Conservation (phyloP, 805 yeast genomes). For the Starmerella sirachaensis region DNA sequence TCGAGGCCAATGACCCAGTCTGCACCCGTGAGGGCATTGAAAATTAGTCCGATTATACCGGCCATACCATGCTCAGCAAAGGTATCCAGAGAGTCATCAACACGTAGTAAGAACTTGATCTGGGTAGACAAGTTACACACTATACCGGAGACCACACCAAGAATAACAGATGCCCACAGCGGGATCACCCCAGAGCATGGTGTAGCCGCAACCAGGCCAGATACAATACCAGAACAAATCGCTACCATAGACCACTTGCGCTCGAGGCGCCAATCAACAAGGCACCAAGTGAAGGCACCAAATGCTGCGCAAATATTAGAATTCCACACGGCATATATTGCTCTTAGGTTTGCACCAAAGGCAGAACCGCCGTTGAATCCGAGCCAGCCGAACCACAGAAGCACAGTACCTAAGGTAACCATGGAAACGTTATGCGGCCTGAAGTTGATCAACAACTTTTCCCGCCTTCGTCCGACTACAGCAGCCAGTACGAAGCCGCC, state of each 20-base stretch:
- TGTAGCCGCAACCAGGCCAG: conserved; percentile 94
- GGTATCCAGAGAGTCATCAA: conserved; percentile 89
- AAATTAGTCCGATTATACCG: conserved; percentile 79
- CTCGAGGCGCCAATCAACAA: conserved; percentile 78
- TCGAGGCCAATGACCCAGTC: conserved; percentile 84
- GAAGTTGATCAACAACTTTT: conserved; percentile 62
- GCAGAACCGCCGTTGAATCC: conserved; percentile 91
- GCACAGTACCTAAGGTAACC: conserved; percentile 74
- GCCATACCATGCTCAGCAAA: conserved; percentile 99
- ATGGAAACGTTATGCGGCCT: conserved; percentile 92
- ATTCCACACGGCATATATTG: conserved; percentile 83
- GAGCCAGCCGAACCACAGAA: conserved; percentile 93
- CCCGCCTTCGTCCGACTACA: conserved; percentile 60
- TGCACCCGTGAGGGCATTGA: conserved; percentile 80
- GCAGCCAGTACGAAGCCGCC: conserved; percentile 59
- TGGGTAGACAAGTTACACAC: conserved; percentile 86
- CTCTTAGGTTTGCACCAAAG: conserved; percentile 65
- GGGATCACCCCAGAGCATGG: conserved; percentile 90
- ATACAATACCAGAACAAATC: conserved; percentile 85
- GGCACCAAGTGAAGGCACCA: conserved; percentile 86
- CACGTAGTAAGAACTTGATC: conserved; percentile 62
- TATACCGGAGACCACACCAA: conserved; percentile 70
- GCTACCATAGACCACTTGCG: conserved; percentile 92
- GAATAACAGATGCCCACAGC: conserved; percentile 75
- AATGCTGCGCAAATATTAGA: conserved; percentile 80